Conservation (phyloP, 495 filamentous ascomycete species). For the Aspergillus saccharolyticus region DNA sequence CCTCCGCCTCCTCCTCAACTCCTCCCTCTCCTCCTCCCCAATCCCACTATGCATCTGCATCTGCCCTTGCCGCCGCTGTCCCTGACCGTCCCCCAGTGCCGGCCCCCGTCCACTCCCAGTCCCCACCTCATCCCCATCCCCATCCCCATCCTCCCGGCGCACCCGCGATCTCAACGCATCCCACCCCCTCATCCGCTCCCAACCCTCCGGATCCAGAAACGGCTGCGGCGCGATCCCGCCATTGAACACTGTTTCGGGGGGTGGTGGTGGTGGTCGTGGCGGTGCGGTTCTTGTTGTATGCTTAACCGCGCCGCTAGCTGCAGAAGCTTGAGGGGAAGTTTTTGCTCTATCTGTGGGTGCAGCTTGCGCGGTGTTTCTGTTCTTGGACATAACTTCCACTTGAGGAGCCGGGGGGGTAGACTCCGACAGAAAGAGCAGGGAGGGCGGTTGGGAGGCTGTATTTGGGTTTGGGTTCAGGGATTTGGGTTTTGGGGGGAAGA, state of each 20-base stretch:
- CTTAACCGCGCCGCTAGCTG: no score
- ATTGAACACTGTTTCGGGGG: not conserved
- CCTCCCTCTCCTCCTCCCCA: constrained; percentile 14
- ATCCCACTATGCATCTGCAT: no score
- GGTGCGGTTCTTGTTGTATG: not conserved
- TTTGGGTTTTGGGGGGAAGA: not conserved
- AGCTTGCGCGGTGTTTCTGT: no score
- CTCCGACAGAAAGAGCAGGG: not conserved
- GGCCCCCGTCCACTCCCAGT: no score
- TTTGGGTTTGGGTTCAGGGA: not conserved
- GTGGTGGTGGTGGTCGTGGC: not conserved
- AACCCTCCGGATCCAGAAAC: constrained; percentile 25
- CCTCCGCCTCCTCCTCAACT: constrained; percentile 15
- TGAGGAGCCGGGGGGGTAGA: no score
- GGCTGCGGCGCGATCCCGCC: constrained; percentile 20
- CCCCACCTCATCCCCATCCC: constrained; percentile 4
- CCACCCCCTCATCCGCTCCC: constrained; percentile 12
- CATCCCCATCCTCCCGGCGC: not conserved
- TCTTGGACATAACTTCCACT: no score
- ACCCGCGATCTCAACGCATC: not conserved
- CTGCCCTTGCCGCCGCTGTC: no score
- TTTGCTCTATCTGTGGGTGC: no score
- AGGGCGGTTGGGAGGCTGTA: not conserved
- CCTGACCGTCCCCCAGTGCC: no score
- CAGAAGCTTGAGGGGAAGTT: no score